Conservation (phyloP, 768 basidiomycete species). For the Podaxis carcinomalis region DNA sequence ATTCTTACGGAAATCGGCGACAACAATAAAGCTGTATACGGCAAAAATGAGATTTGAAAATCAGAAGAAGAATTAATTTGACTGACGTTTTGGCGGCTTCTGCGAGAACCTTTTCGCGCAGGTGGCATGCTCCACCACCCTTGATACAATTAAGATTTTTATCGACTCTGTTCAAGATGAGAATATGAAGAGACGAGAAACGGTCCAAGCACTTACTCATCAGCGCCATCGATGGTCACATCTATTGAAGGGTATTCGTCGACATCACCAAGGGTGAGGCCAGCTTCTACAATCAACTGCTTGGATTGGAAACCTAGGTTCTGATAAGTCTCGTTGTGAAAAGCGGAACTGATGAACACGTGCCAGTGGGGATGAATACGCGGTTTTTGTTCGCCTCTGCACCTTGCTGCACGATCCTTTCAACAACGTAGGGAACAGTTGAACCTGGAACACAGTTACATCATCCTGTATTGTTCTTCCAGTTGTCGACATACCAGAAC, state of each 20-base stretch:
- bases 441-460: conserved; percentile 46
- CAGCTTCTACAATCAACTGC: conserved; percentile 82
- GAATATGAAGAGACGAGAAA: neutral
- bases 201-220: conserved; percentile 60
- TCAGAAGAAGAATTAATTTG: neutral
- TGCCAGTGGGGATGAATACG: conserved; percentile 87
- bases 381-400: conserved; percentile 68
- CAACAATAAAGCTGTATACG: conserved; percentile 67
- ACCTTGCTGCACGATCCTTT: conserved; percentile 87
- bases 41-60: neutral
- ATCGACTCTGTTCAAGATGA: conserved; percentile 62
- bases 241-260: conserved; percentile 88
- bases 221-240: conserved; percentile 97
- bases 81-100: conserved; percentile 87
- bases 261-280: conserved; percentile 79
- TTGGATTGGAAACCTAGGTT: conserved; percentile 86
- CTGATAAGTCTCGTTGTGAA: neutral
- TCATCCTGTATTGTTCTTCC: neutral
- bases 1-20: conserved; percentile 97
- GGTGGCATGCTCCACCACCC: conserved; percentile 94
- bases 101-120: conserved; percentile 95
- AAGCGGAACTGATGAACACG: conserved; percentile 13
- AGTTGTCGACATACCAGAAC: conserved; percentile 53
- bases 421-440: conserved; percentile 95
- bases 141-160: conserved; percentile 88